Evolutionary conservation across 108 stramenopile genomes (phyloP), one percentile per base, ranked within the genome.

Genomic region (Poteriospumella lacustris): DNA sequence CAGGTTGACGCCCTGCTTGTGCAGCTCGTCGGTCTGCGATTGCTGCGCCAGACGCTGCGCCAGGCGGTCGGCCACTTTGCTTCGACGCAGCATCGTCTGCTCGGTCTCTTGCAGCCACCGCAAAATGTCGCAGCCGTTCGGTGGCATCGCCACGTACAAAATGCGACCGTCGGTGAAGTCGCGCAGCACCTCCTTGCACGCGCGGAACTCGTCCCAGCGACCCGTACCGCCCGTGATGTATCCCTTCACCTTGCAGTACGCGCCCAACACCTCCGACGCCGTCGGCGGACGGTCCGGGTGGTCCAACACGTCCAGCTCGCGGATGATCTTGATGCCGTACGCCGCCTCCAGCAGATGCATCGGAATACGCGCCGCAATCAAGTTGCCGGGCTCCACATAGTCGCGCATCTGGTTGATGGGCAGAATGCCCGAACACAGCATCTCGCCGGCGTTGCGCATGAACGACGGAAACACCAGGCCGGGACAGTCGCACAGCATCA

Each of bases 381-480:
- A 76, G 33, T 87, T 78, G 19, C 92, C 85, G 12, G 96, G 95
- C 29, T 93, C 92, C 88, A 93, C 89, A 81, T 85, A 88, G 80
- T 99, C 95, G 39, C 98, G 83, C 93, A 98, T 95, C 82, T 97
- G 94, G 33, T 95, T 92, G 82, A 98, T 94, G 40, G 96, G 98
- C 82, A 95, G 91, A 31, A 97, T 93, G 38, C 98, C 98, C 86
- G 94, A 68, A 92, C 95, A 88, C 75, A 97, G 92, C 88, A 97
- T 85, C 82, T 97, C 96, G 5, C 93, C 96, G 1, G 93, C 90
- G 59, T 89, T 91, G 44, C 44, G 43, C n/a, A 99, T 96, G 84
- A 99, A 96, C 34, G 93, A 93, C 12, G 98, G 98, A 81, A 99
- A 99, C 1, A 99, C 98, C 12, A 99, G 87, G 69, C 98, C 98